phyloP scores from a whole-genome alignment of 805 yeast species.

The Hanseniaspora nectarophila region DNA sequence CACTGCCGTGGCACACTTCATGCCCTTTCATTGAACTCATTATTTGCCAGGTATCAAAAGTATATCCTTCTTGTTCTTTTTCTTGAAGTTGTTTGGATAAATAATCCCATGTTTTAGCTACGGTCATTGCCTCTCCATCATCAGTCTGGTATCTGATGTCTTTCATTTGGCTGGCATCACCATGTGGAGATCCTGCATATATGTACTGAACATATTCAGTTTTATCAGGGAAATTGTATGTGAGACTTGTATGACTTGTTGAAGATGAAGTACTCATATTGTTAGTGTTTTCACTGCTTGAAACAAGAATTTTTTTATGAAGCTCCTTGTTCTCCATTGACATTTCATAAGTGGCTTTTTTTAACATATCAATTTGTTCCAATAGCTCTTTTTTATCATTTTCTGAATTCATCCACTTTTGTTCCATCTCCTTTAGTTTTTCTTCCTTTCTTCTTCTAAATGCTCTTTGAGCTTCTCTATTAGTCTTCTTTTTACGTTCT shows the following conservation, averaged over 20 bases:
- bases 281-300: background rate
- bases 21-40: slow-evolving; percentile 51
- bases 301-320: slow-evolving; percentile 21
- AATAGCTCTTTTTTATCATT: slow-evolving; percentile 42
- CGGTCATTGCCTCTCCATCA: slow-evolving; percentile 44
- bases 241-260: slow-evolving; percentile 3
- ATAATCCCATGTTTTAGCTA: slow-evolving; percentile 79
- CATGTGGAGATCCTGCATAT: slow-evolving; percentile 7
- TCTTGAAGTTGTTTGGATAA: slow-evolving; percentile 41
- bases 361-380: slow-evolving; percentile 41
- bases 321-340: slow-evolving; percentile 52
- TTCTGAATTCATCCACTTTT: slow-evolving; percentile 47
- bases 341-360: slow-evolving; percentile 44
- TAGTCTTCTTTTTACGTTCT: slow-evolving; percentile 59
- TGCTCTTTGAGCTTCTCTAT: slow-evolving; percentile 79
- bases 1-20: slow-evolving; percentile 70
- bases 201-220: slow-evolving; percentile 23
- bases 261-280: background rate
- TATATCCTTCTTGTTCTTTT: slow-evolving; percentile 22
- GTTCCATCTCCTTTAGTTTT: slow-evolving; percentile 54
- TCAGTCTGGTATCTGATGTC: slow-evolving; percentile 20
- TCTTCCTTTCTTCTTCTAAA: slow-evolving; percentile 73
- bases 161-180: slow-evolving; percentile 16
- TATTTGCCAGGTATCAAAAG: slow-evolving; percentile 44
- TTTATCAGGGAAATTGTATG: slow-evolving; percentile 26